Percentiles rank a stretch among this genome's conserved stretches.
These are phyloP conservation scores for Pyracantha coccinea DNA, from an alignment of 331 rosid species.

Conservation along the genomic window DNA sequence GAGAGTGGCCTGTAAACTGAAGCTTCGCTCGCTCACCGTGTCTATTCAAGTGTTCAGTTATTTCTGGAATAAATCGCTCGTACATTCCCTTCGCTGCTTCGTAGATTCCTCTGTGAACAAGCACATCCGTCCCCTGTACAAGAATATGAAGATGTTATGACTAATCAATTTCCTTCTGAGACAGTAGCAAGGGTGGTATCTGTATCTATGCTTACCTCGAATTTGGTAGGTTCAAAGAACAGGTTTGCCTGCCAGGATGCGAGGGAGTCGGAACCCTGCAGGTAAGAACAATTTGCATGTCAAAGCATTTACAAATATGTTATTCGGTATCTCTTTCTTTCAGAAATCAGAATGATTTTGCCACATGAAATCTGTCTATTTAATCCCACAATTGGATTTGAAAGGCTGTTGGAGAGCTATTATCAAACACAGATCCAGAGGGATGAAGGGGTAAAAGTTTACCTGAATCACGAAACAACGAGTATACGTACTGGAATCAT, in stretches of 20 bases:
- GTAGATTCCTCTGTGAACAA: slow-evolving; percentile 91
- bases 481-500: slow-evolving; percentile 60
- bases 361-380: not conserved
- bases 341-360: not conserved
- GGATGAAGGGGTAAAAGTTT: slow-evolving; percentile 3
- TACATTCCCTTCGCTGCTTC: slow-evolving; percentile 92
- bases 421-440: not conserved
- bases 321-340: not conserved
- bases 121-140: slow-evolving; percentile 55
- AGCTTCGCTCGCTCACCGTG: slow-evolving; percentile 62
- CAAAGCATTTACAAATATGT: not conserved
- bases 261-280: slow-evolving; percentile 84
- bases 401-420: not conserved
- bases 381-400: not conserved
- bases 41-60: slow-evolving; percentile 49
- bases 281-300: slow-evolving; percentile 3
- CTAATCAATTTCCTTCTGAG: not conserved
- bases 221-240: slow-evolving; percentile 82
- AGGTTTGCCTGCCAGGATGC: slow-evolving; percentile 93
- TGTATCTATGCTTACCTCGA: slow-evolving; percentile 49
- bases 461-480: slow-evolving; percentile 94
- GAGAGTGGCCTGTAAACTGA: slow-evolving; percentile 84
- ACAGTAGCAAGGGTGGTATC: not conserved
- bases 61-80: slow-evolving; percentile 70
- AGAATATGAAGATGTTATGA: not conserved